Base-by-base conservation (phyloP, 2,329 filamentous ascomycete species). In the Aspergillus chevalieri region DNA sequence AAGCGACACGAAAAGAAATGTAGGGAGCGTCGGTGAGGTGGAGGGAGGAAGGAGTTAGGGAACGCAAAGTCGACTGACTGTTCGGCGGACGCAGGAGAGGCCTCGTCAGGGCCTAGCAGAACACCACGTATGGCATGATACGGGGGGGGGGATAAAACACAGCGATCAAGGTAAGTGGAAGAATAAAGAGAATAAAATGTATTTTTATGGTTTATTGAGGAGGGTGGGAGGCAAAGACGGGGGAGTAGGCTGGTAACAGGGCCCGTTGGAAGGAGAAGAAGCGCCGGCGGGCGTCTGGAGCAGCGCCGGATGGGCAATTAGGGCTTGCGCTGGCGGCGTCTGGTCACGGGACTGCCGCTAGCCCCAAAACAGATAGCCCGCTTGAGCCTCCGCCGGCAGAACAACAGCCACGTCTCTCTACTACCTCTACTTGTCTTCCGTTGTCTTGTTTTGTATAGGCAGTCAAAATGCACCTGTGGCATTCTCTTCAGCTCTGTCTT, bases 401-500 rank as follows among this genome's bases (percentile, higher is more conserved):
- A 30, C 21, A 22, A 22, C 21, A 22, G 21, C 21, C 21, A 22
- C 21, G 21, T 22, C 21, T 22, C 21, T 21, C 21, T 22, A 22
- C 21, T 22, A 22, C 21, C 21, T 22, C 21, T 22, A 22, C 21
- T 22, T 22, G 21, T 22, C 4, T 22, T 22, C 21, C 21, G 6
- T 22, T 22, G 21, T 22, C 21, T 22, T 6, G 21, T 22, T 22
- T 22, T 4, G 21, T 22, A 22, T 22, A 22, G 4, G 21, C 21
- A 22, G 21, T 22, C 55, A 65, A 36, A 51, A 73, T 73, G 70
- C 63, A 68, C 58, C 56, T 70, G 54, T 65, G 65, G 56, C 60
- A 63, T 49, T 56, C 61, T 53, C 51, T 69, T 54, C 64, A 65
- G 47, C 61, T 72, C 43, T 63, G 64, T 48, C 59, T 72, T 51